Percentiles rank a stretch among this genome's conserved stretches.
These are phyloP conservation scores for Ophiostoma triangulosporum DNA, from an alignment of 2,329 filamentous ascomycete species.

Conservation along the genomic window DNA sequence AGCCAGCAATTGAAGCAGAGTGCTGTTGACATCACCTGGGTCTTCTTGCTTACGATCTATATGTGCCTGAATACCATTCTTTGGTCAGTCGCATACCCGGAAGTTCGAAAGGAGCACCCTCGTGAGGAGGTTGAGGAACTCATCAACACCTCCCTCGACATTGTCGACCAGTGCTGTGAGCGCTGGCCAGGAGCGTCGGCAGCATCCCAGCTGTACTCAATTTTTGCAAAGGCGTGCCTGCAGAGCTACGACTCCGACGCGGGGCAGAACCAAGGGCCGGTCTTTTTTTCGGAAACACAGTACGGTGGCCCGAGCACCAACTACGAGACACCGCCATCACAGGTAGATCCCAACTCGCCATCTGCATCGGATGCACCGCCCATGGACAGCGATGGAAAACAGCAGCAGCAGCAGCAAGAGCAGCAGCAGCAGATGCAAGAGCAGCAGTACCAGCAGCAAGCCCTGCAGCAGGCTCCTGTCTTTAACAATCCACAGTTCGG, in stretches of 20 bases:
- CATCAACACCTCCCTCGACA: slow-evolving; percentile 61
- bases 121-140: slow-evolving; percentile 65
- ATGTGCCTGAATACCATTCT: slow-evolving; percentile 85
- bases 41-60: slow-evolving; percentile 79
- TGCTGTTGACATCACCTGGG: slow-evolving; percentile 81
- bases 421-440: slow-evolving; percentile 16
- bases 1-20: slow-evolving; percentile 64
- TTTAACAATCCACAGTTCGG: slow-evolving; percentile 44
- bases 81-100: slow-evolving; percentile 80
- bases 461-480: slow-evolving; percentile 22
- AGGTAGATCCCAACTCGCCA: slow-evolving; percentile 36
- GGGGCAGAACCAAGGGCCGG: slow-evolving; percentile 20
- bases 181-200: slow-evolving; percentile 85
- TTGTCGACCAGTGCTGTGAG: slow-evolving; percentile 66
- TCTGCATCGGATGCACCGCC: slow-evolving; percentile 26
- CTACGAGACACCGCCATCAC: slow-evolving; percentile 32
- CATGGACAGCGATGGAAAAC: slow-evolving; percentile 10
- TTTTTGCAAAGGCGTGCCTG: slow-evolving; percentile 71
- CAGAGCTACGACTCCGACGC: slow-evolving; percentile 65
- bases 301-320: slow-evolving; percentile 18
- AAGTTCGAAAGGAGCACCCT: slow-evolving; percentile 59
- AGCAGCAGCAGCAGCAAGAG: slow-evolving; percentile 9
- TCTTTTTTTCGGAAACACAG: slow-evolving; percentile 14
- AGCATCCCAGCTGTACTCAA: slow-evolving; percentile 74
- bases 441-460: slow-evolving; percentile 18